phyloP scores from a whole-genome alignment of 108 stramenopile genomes.

The Cylindrotheca closterium region DNA sequence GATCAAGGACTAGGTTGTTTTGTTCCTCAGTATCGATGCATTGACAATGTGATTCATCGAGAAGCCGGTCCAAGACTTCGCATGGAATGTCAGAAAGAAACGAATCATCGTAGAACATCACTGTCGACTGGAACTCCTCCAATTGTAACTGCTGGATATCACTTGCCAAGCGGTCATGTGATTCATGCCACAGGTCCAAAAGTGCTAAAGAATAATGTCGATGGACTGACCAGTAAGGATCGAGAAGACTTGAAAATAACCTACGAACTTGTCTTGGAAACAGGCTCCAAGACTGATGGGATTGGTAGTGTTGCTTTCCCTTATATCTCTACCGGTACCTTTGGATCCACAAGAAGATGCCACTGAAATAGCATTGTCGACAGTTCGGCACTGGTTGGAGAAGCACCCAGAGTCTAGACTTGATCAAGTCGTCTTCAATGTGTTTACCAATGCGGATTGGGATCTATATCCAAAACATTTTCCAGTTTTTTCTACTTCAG shows the following conservation, averaged over 20 bases:
- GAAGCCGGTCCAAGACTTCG: too few species aligned
- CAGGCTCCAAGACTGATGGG: neutral
- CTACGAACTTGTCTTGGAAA: neutral
- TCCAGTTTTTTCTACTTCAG: neutral
- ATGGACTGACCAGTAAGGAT: neutral
- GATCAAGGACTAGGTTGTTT: constrained; percentile 23
- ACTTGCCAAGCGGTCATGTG: constrained; percentile 18
- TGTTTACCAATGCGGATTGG: constrained; percentile 5
- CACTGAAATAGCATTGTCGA: neutral
- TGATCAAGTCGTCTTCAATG: neutral
- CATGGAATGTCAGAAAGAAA: too few species aligned
- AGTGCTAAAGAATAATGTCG: neutral
- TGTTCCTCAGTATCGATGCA: neutral
- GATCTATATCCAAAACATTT: neutral
- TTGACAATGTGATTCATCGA: constrained; percentile 1
- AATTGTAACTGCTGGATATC: constrained; percentile 11
- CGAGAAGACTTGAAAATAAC: neutral
- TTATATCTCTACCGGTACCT: constrained; percentile 23
- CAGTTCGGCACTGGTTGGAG: too few species aligned
- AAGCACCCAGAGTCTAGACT: too few species aligned
- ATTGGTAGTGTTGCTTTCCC: constrained; percentile 9
- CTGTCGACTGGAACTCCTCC: constrained; percentile 22
- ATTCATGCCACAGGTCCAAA: constrained; percentile 31
- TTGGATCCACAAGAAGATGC: constrained; percentile 21
- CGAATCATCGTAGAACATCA: neutral